A percentile compares a stretch with the other conserved stretches of the same genome.
These are phyloP conservation scores for Penicillium tannophilum DNA, from an alignment of 495 filamentous ascomycete genomes.

Conservation along the genomic window DNA sequence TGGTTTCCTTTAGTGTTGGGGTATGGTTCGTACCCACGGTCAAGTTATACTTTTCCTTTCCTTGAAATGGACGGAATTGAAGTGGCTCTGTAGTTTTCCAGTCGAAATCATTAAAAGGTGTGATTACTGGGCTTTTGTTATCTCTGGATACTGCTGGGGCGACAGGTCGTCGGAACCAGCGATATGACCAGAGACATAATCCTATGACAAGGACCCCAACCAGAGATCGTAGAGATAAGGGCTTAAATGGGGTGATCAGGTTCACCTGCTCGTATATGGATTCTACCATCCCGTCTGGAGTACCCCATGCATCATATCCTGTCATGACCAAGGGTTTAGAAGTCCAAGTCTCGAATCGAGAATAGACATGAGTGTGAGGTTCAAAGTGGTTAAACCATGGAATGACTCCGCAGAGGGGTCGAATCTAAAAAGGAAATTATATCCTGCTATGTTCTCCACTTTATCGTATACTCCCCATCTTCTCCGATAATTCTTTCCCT, in stretches of 20 bases:
- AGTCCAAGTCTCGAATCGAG: too few relatives aligned
- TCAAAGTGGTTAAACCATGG: neutral
- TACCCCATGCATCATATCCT: too few relatives aligned
- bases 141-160: too few relatives aligned
- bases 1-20: neutral
- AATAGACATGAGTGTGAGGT: neutral
- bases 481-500: too few relatives aligned
- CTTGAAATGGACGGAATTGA: slow-evolving; percentile 61
- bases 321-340: too few relatives aligned
- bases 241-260: neutral
- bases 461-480: too few relatives aligned
- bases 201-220: neutral
- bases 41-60: slow-evolving; percentile 67
- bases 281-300: neutral
- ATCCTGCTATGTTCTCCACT: neutral
- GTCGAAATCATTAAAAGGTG: slow-evolving; percentile 60
- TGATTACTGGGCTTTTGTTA: slow-evolving; percentile 38
- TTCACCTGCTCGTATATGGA: neutral
- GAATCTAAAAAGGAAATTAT: neutral
- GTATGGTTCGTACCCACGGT: slow-evolving; percentile 61
- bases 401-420: slow-evolving; percentile 2
- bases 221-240: neutral
- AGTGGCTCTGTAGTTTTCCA: slow-evolving; percentile 60
- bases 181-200: neutral
- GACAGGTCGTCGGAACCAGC: neutral